These are phyloP conservation scores for Rhodosporidiobolus odoratus DNA, from an alignment of 768 basidiomycete genomes.

Conservation along the genomic window DNA sequence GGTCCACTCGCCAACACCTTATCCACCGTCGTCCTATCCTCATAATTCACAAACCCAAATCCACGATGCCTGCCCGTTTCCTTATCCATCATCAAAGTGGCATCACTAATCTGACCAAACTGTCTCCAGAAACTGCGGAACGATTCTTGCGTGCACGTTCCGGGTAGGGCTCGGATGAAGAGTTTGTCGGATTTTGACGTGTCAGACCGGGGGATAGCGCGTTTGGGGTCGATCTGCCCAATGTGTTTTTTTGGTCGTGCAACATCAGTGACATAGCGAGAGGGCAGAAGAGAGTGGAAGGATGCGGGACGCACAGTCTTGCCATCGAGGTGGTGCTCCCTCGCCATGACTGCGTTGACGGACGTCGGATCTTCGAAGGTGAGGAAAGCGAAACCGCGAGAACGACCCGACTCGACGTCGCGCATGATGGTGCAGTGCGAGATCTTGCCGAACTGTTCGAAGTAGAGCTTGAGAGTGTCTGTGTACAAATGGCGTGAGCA, in stretches of 20 bases:
- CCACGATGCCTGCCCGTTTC: conserved; percentile 93
- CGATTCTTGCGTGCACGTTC: conserved; percentile 84
- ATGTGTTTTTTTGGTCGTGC: not conserved
- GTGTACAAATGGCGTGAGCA: not conserved
- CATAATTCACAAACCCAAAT: conserved; percentile 93
- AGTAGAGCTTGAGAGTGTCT: conserved; percentile 62
- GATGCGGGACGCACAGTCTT: conserved; percentile 73
- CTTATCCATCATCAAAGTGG: conserved; percentile 97
- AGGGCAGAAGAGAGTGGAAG: not conserved
- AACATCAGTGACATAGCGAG: not conserved
- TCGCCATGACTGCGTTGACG: conserved; percentile 91
- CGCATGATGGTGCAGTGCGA: conserved; percentile 99
- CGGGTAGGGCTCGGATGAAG: conserved; percentile 90
- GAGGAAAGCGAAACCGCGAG: conserved; percentile 94
- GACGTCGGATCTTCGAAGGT: conserved; percentile 89
- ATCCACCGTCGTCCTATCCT: conserved; percentile 78
- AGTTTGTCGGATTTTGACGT: conserved; percentile 73
- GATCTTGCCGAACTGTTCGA: conserved; percentile 92
- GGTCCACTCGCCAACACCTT: conserved; percentile 82
- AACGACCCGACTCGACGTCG: conserved; percentile 77
- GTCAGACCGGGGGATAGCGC: conserved; percentile 93
- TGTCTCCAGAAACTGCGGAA: conserved; percentile 90
- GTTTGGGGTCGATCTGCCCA: conserved; percentile 93
- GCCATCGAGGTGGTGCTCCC: conserved; percentile 90
- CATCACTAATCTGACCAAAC: conserved; percentile 92